Evolutionary conservation across 202 grass and related monocot genomes (phyloP).

Genomic region (Miscanthus sacchariflorus): DNA sequence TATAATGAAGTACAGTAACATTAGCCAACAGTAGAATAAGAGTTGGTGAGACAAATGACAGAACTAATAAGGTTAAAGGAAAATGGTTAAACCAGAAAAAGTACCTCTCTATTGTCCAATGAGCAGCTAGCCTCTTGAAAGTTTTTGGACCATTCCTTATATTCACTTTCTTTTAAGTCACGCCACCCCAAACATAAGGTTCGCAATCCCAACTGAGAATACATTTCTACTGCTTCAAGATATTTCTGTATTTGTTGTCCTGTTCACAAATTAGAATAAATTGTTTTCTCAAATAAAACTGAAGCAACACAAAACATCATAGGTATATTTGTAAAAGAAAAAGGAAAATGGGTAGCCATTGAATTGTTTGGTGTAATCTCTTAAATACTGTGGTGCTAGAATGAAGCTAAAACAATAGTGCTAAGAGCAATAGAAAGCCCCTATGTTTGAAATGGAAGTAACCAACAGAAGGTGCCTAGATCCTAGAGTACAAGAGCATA

Average conservation of each 20-base stretch:
- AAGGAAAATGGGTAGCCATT: conserved; percentile 1
- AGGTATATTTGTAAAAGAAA: background rate
- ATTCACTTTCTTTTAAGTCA: conserved; percentile 83
- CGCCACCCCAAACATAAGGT: conserved; percentile 89
- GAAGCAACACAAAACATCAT: background rate
- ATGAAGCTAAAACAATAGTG: background rate
- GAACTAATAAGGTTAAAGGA: conserved; percentile 16
- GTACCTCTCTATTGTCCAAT: conserved; percentile 85
- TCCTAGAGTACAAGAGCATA: background rate
- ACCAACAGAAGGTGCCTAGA: background rate
- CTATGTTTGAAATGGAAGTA: background rate
- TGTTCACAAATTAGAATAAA: conserved; percentile 39
- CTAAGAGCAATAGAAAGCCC: background rate
- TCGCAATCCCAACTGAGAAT: conserved; percentile 88
- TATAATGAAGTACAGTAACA: conserved; percentile 10
- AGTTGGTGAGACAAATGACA: conserved; percentile 25
- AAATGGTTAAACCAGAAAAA: conserved; percentile 32
- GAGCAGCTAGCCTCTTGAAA: conserved; percentile 87
- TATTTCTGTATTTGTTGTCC: conserved; percentile 66
- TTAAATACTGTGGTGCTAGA: conserved; percentile 35
- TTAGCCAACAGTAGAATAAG: conserved; percentile 34
- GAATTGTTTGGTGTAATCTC: background rate
- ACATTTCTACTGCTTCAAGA: conserved; percentile 87
- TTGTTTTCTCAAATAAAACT: background rate
- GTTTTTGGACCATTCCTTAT: conserved; percentile 74